These are phyloP conservation scores for Ceratobasidium sp. DNA, from an alignment of 1,284 basidiomycete genomes.

Conservation along the genomic window DNA sequence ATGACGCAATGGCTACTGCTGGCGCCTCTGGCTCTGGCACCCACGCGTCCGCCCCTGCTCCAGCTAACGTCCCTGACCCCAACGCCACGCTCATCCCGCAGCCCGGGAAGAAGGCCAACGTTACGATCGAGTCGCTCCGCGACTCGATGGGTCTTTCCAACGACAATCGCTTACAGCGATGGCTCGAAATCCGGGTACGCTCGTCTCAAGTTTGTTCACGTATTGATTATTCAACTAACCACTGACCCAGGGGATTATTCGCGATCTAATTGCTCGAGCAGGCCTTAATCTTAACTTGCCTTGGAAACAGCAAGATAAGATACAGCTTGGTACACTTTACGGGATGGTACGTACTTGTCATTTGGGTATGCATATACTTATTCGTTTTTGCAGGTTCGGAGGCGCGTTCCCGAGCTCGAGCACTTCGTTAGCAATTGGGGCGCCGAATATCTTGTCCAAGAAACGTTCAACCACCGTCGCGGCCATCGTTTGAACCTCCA, in stretches of 20 bases:
- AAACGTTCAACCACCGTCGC: conserved; percentile 16
- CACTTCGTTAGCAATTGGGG: conserved; percentile 15
- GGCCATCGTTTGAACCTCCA: background rate
- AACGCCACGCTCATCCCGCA: too few relatives aligned
- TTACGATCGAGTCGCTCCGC: too few relatives aligned
- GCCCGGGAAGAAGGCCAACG: background rate
- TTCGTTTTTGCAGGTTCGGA: background rate
- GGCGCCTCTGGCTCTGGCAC: conserved; percentile 1
- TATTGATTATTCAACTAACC: too few relatives aligned
- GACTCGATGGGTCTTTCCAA: too few relatives aligned
- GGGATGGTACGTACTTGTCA: background rate
- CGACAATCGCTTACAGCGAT: too few relatives aligned
- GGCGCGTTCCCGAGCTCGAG: background rate
- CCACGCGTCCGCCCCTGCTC: background rate
- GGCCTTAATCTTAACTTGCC: background rate
- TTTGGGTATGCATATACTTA: background rate
- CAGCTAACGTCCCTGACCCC: background rate
- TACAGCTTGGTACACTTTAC: background rate
- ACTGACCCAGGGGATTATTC: background rate
- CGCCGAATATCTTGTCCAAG: conserved; percentile 15
- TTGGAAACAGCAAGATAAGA: conserved; percentile 19
- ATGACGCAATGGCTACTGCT: background rate
- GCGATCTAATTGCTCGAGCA: background rate
- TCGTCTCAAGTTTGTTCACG: too few relatives aligned
- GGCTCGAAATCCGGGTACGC: too few relatives aligned